phyloP scores from a whole-genome alignment of 768 basidiomycete species.

The Pseudohyphozyma bogoriensis region DNA sequence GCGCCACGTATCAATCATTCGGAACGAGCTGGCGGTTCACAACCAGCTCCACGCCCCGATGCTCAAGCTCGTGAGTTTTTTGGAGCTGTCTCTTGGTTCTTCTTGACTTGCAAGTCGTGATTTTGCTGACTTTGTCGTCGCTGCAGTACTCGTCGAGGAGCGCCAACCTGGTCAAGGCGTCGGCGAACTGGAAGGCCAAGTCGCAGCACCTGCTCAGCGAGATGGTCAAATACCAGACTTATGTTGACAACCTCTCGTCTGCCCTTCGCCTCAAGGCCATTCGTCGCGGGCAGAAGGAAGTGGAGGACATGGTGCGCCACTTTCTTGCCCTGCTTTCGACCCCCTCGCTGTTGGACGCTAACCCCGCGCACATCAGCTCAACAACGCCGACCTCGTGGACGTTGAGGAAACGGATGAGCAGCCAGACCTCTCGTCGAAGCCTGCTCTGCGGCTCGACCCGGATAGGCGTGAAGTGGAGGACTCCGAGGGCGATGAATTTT shows the following conservation, averaged over 20 bases:
- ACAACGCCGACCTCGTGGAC: too few species aligned
- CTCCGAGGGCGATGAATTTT: too few species aligned
- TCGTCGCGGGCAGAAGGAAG: conserved; percentile 77
- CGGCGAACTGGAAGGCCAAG: conserved; percentile 81
- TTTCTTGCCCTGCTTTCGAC: too few species aligned
- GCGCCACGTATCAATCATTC: conserved; percentile 65
- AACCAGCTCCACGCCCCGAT: conserved; percentile 75
- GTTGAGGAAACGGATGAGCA: too few species aligned
- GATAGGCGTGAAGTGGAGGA: too few species aligned
- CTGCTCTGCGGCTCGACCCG: too few species aligned
- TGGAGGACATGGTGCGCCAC: conserved; percentile 53
- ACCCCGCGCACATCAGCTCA: too few species aligned
- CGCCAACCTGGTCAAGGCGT: conserved; percentile 61
- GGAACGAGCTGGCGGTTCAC: conserved; percentile 69
- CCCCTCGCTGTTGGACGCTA: too few species aligned
- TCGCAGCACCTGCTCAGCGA: conserved; percentile 81
- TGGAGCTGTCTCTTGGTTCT: neutral
- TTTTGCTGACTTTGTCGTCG: neutral
- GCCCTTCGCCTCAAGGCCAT: conserved; percentile 78
- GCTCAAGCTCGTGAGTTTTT: conserved; percentile 54
- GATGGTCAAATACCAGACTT: conserved; percentile 90
- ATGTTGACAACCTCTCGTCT: conserved; percentile 74
- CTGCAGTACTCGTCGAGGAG: conserved; percentile 70
- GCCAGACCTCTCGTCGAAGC: too few species aligned
- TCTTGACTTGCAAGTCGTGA: neutral